These are phyloP conservation scores for Claviceps pazoutovae DNA, from an alignment of 2,329 filamentous ascomycete species.

Conservation along the genomic window DNA sequence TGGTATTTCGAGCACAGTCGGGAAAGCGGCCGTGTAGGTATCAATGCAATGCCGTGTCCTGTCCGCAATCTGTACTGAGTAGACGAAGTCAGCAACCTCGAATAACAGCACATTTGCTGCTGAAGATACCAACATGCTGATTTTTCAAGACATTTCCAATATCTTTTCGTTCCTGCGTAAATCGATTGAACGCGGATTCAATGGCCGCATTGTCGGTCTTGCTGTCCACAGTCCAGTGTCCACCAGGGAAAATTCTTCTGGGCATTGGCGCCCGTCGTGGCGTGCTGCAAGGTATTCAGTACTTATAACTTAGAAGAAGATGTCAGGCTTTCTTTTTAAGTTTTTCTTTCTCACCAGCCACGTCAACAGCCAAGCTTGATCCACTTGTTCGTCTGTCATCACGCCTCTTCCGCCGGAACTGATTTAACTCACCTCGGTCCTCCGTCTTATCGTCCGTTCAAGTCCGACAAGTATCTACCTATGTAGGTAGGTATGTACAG, in stretches of 20 bases:
- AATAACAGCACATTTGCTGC: background rate
- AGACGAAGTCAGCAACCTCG: background rate
- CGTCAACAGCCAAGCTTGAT: too few relatives aligned
- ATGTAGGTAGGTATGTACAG: too few relatives aligned
- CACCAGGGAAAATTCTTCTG: conserved; percentile 92
- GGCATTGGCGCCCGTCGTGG: conserved; percentile 76
- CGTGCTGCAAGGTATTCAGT: conserved; percentile 48
- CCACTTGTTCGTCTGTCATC: too few relatives aligned
- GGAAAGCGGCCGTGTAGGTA: conserved; percentile 85
- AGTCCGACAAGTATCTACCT: too few relatives aligned
- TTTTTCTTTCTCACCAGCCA: too few relatives aligned
- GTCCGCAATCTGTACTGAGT: conserved; percentile 61
- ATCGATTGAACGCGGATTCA: conserved; percentile 78
- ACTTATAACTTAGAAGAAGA: background rate
- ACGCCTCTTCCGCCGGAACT: too few relatives aligned
- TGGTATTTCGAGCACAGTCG: conserved; percentile 90
- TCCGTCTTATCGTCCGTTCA: too few relatives aligned
- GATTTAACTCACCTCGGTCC: too few relatives aligned
- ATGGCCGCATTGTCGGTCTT: conserved; percentile 86
- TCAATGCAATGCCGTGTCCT: conserved; percentile 85
- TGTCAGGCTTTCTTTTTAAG: too few relatives aligned
- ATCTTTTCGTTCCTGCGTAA: conserved; percentile 83
- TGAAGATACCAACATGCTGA: conserved; percentile 61
- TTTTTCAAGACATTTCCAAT: conserved; percentile 96
- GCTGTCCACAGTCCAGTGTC: conserved; percentile 66